Percentiles rank a stretch among this genome's conserved stretches.
phyloP scores from a whole-genome alignment of 306 rosid genomes.

The Cicer pinnatifidum region DNA sequence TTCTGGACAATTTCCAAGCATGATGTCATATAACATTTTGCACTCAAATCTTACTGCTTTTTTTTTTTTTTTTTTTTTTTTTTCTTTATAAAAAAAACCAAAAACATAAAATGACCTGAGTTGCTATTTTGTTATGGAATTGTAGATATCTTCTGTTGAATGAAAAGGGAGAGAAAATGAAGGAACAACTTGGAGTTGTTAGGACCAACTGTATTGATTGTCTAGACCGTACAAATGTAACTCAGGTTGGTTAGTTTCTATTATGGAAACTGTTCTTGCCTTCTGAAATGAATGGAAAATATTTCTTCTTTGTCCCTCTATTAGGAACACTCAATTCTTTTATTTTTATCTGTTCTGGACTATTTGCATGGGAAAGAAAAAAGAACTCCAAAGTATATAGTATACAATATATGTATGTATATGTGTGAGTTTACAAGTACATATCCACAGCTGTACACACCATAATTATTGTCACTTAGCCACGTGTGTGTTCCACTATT shows the following conservation, averaged over 20 bases:
- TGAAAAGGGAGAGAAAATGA: constrained; percentile 93
- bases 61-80: too few relatives aligned
- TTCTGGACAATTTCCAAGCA: constrained; percentile 14
- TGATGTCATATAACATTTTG: constrained; percentile 35
- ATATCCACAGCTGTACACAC: background rate
- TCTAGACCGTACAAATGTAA: constrained; percentile 96
- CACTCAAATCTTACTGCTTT: background rate
- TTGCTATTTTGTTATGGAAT: constrained; percentile 45
- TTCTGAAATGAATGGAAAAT: constrained; percentile 21
- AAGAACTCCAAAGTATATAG: background rate
- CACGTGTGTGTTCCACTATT: background rate
- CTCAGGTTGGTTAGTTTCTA: constrained; percentile 69
- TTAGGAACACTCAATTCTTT: background rate
- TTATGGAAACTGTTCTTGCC: constrained; percentile 26
- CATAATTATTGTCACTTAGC: constrained; percentile 23
- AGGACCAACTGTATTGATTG: constrained; percentile 97
- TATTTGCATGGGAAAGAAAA: constrained; percentile 3
- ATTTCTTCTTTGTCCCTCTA: constrained; percentile 9
- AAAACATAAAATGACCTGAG: constrained; percentile 20
- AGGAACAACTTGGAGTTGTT: constrained; percentile 92
- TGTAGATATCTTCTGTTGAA: constrained; percentile 80
- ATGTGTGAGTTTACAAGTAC: background rate
- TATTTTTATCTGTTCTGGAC: constrained; percentile 27
- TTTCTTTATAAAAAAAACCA: background rate
- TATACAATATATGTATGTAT: background rate